A percentile compares a stretch with the other conserved stretches of the same genome.
Evolutionary conservation across 2,329 filamentous ascomycete species (phyloP).

Genomic region (Ambrosiella beaveri): DNA sequence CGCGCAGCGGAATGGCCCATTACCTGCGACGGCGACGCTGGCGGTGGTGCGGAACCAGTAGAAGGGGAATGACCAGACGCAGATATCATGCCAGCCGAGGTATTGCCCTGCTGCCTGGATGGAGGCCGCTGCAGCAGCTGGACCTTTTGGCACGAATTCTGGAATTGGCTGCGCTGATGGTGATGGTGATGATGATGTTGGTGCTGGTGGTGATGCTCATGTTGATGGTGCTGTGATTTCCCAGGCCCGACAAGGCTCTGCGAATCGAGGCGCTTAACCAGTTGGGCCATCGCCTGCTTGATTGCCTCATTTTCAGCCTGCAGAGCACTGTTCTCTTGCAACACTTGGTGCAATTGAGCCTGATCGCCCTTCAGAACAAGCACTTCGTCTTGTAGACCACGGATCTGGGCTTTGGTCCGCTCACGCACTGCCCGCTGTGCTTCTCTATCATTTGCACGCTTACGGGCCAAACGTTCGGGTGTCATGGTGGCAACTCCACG

Average conservation of each 20-base stretch:
- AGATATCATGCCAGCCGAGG: background rate
- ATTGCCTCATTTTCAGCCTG: conserved; percentile 69
- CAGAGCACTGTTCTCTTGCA: conserved; percentile 59
- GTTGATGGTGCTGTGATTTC: conserved; percentile 5
- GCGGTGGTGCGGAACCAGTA: background rate
- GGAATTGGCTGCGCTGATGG: background rate
- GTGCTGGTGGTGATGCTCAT: conserved; percentile 9
- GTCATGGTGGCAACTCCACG: conserved; percentile 42
- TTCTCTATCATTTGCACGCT: conserved; percentile 49
- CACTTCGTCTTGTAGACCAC: conserved; percentile 30
- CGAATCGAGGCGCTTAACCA: conserved; percentile 10
- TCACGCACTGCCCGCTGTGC: conserved; percentile 73
- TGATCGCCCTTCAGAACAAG: conserved; percentile 12
- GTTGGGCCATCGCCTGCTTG: conserved; percentile 25
- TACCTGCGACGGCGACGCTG: background rate
- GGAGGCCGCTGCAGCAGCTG: background rate
- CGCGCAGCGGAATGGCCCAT: background rate
- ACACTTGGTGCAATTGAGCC: conserved; percentile 52
- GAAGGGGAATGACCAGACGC: background rate
- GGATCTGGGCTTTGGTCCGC: conserved; percentile 65
- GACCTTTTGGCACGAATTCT: background rate
- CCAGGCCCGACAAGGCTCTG: background rate
- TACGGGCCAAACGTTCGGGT: conserved; percentile 56
- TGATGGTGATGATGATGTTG: conserved; percentile 1
- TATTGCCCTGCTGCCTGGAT: too few relatives aligned